Percentiles rank a stretch among this genome's conserved stretches.
Conservation (phyloP, 2,329 filamentous ascomycete genomes). For the Colletotrichum sp. region DNA sequence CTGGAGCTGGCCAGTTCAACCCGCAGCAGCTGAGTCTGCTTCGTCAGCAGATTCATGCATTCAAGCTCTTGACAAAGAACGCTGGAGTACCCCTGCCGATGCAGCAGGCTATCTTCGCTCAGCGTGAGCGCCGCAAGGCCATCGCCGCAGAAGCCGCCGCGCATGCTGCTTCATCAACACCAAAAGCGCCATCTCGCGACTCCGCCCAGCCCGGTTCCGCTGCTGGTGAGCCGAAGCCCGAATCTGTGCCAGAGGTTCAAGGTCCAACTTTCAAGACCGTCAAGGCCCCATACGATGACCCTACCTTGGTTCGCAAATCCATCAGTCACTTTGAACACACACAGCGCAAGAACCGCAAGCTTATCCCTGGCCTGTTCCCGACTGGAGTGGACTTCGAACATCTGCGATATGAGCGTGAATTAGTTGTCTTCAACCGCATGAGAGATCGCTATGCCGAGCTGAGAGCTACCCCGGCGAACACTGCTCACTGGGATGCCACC, state of each 20-base stretch:
- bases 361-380: slow-evolving; percentile 88
- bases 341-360: slow-evolving; percentile 74
- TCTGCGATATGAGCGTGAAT: slow-evolving; percentile 84
- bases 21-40: slow-evolving; percentile 80
- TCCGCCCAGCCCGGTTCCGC: slow-evolving; percentile 38
- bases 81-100: slow-evolving; percentile 78
- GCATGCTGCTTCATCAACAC: slow-evolving; percentile 36
- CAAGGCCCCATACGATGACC: slow-evolving; percentile 71
- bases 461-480: slow-evolving; percentile 81
- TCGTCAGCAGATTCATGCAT: slow-evolving; percentile 86
- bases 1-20: slow-evolving; percentile 62
- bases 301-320: slow-evolving; percentile 50
- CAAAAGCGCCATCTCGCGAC: slow-evolving; percentile 25
- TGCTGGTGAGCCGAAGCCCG: slow-evolving; percentile 39
- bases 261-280: slow-evolving; percentile 71
- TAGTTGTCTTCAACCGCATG: slow-evolving; percentile 89
- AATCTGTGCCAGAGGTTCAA: slow-evolving; percentile 36
- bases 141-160: slow-evolving; percentile 53
- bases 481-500: slow-evolving; percentile 84
- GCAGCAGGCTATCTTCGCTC: slow-evolving; percentile 82
- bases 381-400: slow-evolving; percentile 88
- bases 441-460: slow-evolving; percentile 83
- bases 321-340: slow-evolving; percentile 85
- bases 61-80: slow-evolving; percentile 89
- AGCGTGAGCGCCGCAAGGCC: slow-evolving; percentile 69